Conservation (phyloP, 176 grass and related monocot species). For the Phyllostachys edulis region DNA sequence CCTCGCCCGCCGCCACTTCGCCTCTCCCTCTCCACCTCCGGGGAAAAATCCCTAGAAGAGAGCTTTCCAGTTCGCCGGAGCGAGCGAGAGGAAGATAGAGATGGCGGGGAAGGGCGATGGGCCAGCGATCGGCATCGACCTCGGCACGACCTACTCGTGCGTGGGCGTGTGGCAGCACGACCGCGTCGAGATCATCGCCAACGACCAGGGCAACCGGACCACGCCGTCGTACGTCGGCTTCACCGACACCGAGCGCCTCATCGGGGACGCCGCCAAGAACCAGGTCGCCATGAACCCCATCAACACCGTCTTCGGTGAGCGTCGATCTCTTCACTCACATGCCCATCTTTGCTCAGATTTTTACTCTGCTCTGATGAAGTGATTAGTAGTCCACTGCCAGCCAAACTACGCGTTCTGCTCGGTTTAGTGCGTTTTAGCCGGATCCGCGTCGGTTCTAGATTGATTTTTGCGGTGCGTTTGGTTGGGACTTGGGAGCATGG, state of each 20-base stretch:
- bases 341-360: neutral
- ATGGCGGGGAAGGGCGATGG: conserved; percentile 71
- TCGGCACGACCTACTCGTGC: conserved; percentile 97
- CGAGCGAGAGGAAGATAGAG: neutral
- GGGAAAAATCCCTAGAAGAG: neutral
- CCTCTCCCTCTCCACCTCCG: neutral
- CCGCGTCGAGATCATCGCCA: conserved; percentile 93
- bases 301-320: conserved; percentile 78
- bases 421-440: neutral
- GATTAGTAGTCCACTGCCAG: neutral
- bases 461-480: too few species aligned
- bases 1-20: conserved; percentile 8
- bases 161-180: conserved; percentile 98
- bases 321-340: neutral
- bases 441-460: neutral
- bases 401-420: neutral
- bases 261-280: conserved; percentile 72
- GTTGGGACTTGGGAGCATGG: too few species aligned
- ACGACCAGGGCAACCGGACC: conserved; percentile 95
- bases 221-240: conserved; percentile 92
- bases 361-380: neutral
- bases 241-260: conserved; percentile 78
- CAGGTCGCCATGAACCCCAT: conserved; percentile 79
- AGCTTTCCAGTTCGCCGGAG: neutral
- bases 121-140: conserved; percentile 92